Conservation (phyloP, 345 rosid genomes). For the Eucalyptus grandis region DNA sequence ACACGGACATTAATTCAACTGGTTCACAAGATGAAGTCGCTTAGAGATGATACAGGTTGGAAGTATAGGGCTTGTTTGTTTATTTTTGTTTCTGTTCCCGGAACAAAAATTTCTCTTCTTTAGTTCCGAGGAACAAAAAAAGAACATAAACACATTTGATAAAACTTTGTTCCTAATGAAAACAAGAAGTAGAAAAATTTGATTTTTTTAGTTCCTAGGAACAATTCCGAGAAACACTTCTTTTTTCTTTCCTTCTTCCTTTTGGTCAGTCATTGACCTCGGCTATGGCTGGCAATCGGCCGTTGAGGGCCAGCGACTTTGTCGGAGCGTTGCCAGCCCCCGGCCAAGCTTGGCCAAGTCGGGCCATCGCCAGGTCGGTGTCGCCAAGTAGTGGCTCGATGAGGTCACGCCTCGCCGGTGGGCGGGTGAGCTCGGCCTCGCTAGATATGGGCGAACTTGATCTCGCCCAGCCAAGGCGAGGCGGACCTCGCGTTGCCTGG, state of each 20-base stretch:
- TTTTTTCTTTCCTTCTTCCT: no score
- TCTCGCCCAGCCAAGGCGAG: no score
- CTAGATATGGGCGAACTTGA: accelerated
- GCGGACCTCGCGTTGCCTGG: no score
- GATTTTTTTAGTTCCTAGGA: no score
- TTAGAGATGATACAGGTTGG: neutral
- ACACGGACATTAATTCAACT: neutral
- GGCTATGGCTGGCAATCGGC: accelerated
- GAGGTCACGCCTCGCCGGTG: accelerated
- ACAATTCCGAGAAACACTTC: no score
- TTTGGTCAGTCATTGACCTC: accelerated
- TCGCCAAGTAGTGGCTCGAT: accelerated
- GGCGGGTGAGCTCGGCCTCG: accelerated
- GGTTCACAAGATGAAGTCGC: neutral
- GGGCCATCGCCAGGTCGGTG: accelerated
- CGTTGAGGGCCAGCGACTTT: accelerated
- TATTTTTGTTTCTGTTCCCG: no score
- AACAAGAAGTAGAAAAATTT: no score
- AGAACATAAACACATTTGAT: no score
- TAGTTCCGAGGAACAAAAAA: no score
- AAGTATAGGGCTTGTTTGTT: neutral
- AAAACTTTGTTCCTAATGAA: accelerated
- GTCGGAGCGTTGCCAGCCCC: accelerated
- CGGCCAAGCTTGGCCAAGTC: accelerated
- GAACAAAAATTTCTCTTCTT: no score